A percentile compares a stretch with the other conserved stretches of the same genome.
These are phyloP conservation scores for Claviceps africana DNA, from an alignment of 2,329 filamentous ascomycete species.

Conservation along the genomic window DNA sequence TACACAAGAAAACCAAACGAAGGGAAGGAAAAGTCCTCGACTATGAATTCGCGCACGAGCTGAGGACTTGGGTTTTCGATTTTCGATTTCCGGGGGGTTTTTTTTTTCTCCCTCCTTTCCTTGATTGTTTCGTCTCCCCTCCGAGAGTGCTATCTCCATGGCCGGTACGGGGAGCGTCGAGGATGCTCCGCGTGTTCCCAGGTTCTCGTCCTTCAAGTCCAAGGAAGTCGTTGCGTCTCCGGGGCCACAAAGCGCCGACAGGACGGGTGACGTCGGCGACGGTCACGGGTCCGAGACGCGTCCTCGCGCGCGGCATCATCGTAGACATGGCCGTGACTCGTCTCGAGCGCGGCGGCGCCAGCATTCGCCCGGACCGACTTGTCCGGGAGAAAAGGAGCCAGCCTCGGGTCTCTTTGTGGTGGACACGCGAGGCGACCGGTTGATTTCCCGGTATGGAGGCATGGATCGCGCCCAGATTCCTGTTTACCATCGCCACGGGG, in stretches of 20 bases:
- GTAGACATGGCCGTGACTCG: not conserved
- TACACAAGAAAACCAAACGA: not conserved
- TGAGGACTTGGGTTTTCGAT: not conserved
- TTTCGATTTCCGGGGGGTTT: too few species aligned
- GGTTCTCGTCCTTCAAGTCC: slow-evolving; percentile 59
- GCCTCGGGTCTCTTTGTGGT: slow-evolving; percentile 34
- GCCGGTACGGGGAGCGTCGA: slow-evolving; percentile 15
- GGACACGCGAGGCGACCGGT: slow-evolving; percentile 63
- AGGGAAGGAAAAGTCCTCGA: not conserved
- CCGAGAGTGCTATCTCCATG: not conserved
- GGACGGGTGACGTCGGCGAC: slow-evolving; percentile 3
- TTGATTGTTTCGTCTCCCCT: too few species aligned
- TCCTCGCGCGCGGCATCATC: slow-evolving; percentile 2
- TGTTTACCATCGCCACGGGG: slow-evolving; percentile 52
- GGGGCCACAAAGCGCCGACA: slow-evolving; percentile 5
- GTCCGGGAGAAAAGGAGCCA: slow-evolving; percentile 1
- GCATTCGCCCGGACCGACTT: not conserved
- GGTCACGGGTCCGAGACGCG: slow-evolving; percentile 5
- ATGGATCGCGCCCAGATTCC: slow-evolving; percentile 61
- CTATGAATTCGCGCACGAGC: not conserved
- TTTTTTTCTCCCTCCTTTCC: too few species aligned
- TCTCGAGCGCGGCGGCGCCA: not conserved
- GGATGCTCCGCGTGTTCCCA: slow-evolving; percentile 31
- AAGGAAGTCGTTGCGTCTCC: slow-evolving; percentile 22
- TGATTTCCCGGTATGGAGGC: slow-evolving; percentile 56